Conservation (phyloP, 495 filamentous ascomycete species). For the Xylaria grammica region DNA sequence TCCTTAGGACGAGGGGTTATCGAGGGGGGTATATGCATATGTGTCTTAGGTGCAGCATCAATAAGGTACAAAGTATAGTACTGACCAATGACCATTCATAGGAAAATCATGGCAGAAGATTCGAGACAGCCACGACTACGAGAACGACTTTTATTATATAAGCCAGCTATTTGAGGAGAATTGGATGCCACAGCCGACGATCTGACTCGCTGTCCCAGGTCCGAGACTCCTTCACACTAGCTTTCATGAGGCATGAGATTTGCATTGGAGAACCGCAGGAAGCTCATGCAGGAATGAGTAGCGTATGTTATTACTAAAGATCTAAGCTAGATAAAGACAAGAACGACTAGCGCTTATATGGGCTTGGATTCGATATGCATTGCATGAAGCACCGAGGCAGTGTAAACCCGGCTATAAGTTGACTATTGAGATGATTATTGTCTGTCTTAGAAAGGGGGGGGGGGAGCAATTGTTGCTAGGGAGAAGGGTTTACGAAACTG, state of each 20-base stretch:
- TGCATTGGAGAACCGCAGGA: constrained; percentile 13
- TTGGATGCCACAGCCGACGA: constrained; percentile 53
- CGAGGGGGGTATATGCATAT: constrained; percentile 9
- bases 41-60: constrained; percentile 5
- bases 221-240: constrained; percentile 10
- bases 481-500: constrained; percentile 10
- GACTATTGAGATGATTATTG: neutral
- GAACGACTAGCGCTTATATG: neutral
- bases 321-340: constrained; percentile 19
- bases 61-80: neutral
- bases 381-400: constrained; percentile 14
- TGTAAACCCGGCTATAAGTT: constrained; percentile 3
- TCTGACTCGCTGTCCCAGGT: constrained; percentile 24
- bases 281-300: constrained; percentile 14
- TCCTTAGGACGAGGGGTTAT: neutral
- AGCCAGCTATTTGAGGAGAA: constrained; percentile 58
- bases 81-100: constrained; percentile 25
- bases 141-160: constrained; percentile 57
- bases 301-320: constrained; percentile 2
- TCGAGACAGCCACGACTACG: constrained; percentile 43
- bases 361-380: constrained; percentile 2
- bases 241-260: constrained; percentile 13
- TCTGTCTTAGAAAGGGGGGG: neutral
- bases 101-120: constrained; percentile 47
- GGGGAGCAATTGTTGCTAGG: neutral